Percentiles rank a stretch among this genome's conserved stretches.
phyloP scores from a whole-genome alignment of 208 protist genomes.

The Trypanosoma lewisi region DNA sequence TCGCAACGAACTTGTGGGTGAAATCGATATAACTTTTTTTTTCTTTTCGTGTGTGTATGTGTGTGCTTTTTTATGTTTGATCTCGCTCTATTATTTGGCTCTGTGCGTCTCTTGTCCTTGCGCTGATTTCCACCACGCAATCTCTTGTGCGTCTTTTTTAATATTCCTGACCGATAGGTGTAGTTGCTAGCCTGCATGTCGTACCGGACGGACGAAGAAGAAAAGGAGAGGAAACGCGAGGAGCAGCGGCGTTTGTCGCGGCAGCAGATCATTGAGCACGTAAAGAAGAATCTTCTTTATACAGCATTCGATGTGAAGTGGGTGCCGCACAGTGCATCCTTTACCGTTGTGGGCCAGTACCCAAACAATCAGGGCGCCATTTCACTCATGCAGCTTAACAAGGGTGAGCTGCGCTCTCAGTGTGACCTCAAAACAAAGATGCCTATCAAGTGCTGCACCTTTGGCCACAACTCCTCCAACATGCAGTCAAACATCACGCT shows the following conservation, averaged over 20 bases:
- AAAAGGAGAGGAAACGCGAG: constrained; percentile 26
- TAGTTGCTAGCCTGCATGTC: constrained; percentile 22
- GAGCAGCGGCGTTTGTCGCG: constrained; percentile 47
- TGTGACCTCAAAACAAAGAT: constrained; percentile 50
- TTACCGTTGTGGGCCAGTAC: constrained; percentile 83
- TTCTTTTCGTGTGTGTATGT: neutral
- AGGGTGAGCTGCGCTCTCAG: constrained; percentile 69
- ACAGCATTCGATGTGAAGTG: constrained; percentile 91
- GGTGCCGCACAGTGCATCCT: constrained; percentile 80
- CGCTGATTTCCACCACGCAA: neutral
- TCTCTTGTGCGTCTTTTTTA: neutral
- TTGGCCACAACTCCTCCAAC: constrained; percentile 59
- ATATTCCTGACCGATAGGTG: neutral
- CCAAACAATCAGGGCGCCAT: constrained; percentile 86
- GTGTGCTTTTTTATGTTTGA: neutral
- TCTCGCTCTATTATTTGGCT: neutral
- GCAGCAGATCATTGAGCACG: constrained; percentile 93
- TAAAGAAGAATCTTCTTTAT: constrained; percentile 86
- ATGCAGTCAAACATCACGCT: constrained; percentile 30
- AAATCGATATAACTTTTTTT: neutral
- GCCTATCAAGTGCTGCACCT: constrained; percentile 92
- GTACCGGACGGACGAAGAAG: constrained; percentile 26
- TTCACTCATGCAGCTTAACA: constrained; percentile 73
- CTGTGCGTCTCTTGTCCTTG: neutral
- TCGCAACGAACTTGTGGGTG: too few relatives aligned